Percentiles rank a stretch among this genome's conserved stretches.
Conservation (phyloP, 805 yeast genomes). For the Candida quercuum region DNA sequence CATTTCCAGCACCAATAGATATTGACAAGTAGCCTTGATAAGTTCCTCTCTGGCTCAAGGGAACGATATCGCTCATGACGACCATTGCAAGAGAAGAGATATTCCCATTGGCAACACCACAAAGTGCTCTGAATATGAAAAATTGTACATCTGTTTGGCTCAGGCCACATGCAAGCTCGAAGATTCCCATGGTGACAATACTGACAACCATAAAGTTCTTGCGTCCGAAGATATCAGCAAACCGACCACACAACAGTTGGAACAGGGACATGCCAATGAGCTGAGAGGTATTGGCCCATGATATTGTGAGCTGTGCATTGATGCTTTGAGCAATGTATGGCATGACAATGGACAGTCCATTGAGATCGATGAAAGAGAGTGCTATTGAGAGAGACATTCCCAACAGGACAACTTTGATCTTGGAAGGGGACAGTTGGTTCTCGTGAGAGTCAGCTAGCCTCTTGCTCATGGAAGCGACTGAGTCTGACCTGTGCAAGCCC, state of each 20-base stretch:
- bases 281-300: neutral
- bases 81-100: conserved; percentile 46
- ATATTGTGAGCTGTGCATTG: neutral
- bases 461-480: neutral
- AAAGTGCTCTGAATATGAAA: conserved; percentile 46
- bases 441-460: neutral
- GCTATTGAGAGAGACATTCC: neutral
- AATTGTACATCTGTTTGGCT: conserved; percentile 44
- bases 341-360: conserved; percentile 1
- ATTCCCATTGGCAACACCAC: conserved; percentile 56
- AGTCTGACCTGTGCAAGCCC: neutral
- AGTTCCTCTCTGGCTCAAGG: conserved; percentile 48
- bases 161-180: conserved; percentile 47
- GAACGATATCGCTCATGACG: conserved; percentile 47
- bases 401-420: neutral
- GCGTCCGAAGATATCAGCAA: neutral
- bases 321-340: conserved; percentile 1
- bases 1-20: conserved; percentile 44
- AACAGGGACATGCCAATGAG: neutral
- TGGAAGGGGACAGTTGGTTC: neutral
- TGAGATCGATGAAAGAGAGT: neutral
- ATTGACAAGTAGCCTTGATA: conserved; percentile 52
- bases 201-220: neutral
- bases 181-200: conserved; percentile 6
- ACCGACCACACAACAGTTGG: neutral